Base-by-base conservation (phyloP, 2,329 filamentous ascomycete genomes). In the Sporothrix brunneoviolacea region DNA sequence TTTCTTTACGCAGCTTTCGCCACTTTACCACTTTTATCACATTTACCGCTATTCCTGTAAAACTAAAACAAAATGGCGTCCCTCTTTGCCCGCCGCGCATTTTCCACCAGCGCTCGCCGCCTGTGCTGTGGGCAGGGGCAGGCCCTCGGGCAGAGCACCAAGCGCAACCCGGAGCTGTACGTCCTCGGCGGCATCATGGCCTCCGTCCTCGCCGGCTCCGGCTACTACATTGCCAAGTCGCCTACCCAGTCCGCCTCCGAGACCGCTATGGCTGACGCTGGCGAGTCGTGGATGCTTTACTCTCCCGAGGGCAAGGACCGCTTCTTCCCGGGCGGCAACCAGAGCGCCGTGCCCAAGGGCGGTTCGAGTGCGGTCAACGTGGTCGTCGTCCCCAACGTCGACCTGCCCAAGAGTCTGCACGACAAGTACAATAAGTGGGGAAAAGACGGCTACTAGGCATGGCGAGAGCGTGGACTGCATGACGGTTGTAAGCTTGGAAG, bases 341-440 rank as follows among this genome's bases (percentile, higher is more conserved):
- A 77, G 65, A 83, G 65, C 70, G 76, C 83, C 65, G 73, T 80
- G 55, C 86, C 87, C 68, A 89, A 85, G 75, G 88, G 96, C 64
- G 93, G 93, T 55, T 93, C 93, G 59, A 95, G 88, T 69, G 93
- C 93, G 57, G 74, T 98, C 72, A 95, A 98, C 79, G 87, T 86
- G 58, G 91, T 96, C 61, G 84, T 98, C 66, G 78, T 98, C 50
- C 93, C 93, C 64, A 86, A 95, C 65, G 91, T 98, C 65, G 93
- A 85, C 65, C 77, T 97, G 61, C 91, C 93, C 65, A 90, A 86
- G 88, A 79, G 85, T 63, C 82, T 96, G 58, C 93, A 98, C 75
- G 93, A 98, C 62, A 86, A 86, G 75, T 97, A 86, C 83, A 98
- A 98, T 87, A 98, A 98, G 80, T 97, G 88, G 83, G 93, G 93